Base-by-base conservation (phyloP, 2,329 filamentous ascomycete species). In the Sclerotinia spermophila region DNA sequence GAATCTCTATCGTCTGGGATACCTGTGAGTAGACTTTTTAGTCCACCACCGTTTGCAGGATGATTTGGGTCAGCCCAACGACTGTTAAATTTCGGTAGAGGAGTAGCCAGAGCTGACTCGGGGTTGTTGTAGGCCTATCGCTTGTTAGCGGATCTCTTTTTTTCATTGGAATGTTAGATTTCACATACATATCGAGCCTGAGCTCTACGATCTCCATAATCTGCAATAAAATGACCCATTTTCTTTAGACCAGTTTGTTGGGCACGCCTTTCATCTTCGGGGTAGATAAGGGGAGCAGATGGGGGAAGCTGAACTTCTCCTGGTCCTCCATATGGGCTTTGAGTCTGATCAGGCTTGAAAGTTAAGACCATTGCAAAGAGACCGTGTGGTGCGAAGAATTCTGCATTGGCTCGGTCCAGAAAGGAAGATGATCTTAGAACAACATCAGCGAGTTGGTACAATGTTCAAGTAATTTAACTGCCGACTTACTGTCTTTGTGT, bases 361-460 rank as follows among this genome's bases (percentile, higher is more conserved):
- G 84, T 83, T 77, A 89, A 82, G 51, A 89, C 80, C 61, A 86
- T 80, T 68, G 81, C 83, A 76, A 84, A 85, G 0, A 89, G 80
- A 0, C 87, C 87, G 1, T 82, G 82, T 0, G 87, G 86, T 56
- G 80, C 82, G 76, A 89, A 90, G 66, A 87, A 82, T 0, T 84
- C 80, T 11, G 82, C 79, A 73, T 89, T 89, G 73, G 87, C 81
- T 59, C 80, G 79, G 72, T 86, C 82, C 13, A 90, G 81, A 74
- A 86, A 89, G 0, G 76, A 79, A 74, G 87, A 87, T 10, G 69
- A 69, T 70, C 74, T 75, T 44, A 35, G 51, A 7, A 40, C 1
- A 69, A 11, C 33, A 55, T 62, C 55, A 66, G 21, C 75, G 66
- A 1, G 21, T 13, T 51, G 51, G 40, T 68, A 40, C 24, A 30